Base-by-base conservation (phyloP, 768 basidiomycete genomes). In the Phanerodontia chrysosporium region DNA sequence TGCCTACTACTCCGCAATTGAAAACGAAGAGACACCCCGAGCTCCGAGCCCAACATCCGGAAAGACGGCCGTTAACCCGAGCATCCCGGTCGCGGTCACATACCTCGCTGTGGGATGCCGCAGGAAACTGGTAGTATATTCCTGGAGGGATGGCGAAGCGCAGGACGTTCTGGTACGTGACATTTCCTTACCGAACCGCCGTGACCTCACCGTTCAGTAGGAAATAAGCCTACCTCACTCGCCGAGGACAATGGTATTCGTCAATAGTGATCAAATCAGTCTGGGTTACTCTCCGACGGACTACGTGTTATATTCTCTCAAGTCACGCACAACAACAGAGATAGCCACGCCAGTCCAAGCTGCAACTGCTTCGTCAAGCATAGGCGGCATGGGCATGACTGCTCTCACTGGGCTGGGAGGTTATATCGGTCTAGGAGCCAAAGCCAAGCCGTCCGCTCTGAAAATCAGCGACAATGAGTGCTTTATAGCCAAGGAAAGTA, bases 191-290 rank as follows among this genome's bases (percentile, higher is more conserved):
- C n/a, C n/a, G n/a, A n/a, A n/a, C n/a, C n/a, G n/a, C n/a, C n/a
- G n/a, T n/a, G n/a, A n/a, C n/a, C n/a, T n/a, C n/a, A n/a, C n/a
- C n/a, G n/a, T n/a, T n/a, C n/a, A 35, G 25, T 59, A 95, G 90
- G 96, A 98, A 81, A 75, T 85, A 2, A 66, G 78, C 0, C 77
- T 98, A 3, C 90, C 95, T 13, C 96, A 98, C 69, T 94, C 95
- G 9, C 87, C 97, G n/a, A 83, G 97, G 42, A 78, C 82, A 0
- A 86, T 97, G 51, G 77, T 86, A 2, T 95, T 98, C 69, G 72
- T 92, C 51, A 76, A 84, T 60, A 66, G 80, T 5, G 78, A 84
- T 25, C 77, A 76, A 1, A 77, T 82, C 9, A 88, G 89, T 63
- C 84, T 95, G 62, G 91, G 89, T 0, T 94, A 94, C 70, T 83